Base-by-base conservation (phyloP, 140 eudicot species). In the Senecio squalidus region DNA sequence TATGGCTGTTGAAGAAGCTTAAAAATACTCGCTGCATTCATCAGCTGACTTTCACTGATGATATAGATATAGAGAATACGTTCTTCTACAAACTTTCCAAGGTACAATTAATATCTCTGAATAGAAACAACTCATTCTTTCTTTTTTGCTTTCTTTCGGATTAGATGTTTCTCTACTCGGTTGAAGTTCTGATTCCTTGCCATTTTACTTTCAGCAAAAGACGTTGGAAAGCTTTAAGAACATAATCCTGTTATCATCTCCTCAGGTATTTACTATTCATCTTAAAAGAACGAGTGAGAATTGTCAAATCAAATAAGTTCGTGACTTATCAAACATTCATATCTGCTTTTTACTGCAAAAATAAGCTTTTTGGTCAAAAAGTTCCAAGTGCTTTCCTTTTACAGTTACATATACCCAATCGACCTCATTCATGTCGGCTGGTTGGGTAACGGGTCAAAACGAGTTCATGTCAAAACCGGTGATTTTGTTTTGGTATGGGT, bases 1-100 rank as follows among this genome's bases (percentile, higher is more conserved):
- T 93, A 61, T 93, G 99, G 99, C 83, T 93, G 54, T 55, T 93
- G 81, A 93, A 93, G 94, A 93, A 88, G 82, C 78, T 93, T 40
- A 93, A 78, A 71, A 85, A 89, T 55, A 88, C 99, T 29, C 99
- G 76, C 60, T 84, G 96, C 72, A 93, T 93, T 56, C 99, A 88
- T 78, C 99, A 93, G 79, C 80, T 93, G 48, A 93, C 99, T 50
- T 80, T 87, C 55, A 84, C 96, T 18, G 99, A 93, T 66, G 90
- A 88, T 59, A 76, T 90, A 44, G 95, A 93, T 73, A 63, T 93
- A 5, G 94, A 76, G 27, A 82, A 88, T 48, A 93, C 99, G 23
- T 93, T 93, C 85, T 84, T 93, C 53, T 93, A 78, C 94, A 84
- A 84, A 40, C 94, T 92, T 24, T 84, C 92, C 68, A 84, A 84